Percentiles rank a stretch among this genome's conserved stretches.
phyloP scores from a whole-genome alignment of 768 basidiomycete species.

The Kwoniella sp. region DNA sequence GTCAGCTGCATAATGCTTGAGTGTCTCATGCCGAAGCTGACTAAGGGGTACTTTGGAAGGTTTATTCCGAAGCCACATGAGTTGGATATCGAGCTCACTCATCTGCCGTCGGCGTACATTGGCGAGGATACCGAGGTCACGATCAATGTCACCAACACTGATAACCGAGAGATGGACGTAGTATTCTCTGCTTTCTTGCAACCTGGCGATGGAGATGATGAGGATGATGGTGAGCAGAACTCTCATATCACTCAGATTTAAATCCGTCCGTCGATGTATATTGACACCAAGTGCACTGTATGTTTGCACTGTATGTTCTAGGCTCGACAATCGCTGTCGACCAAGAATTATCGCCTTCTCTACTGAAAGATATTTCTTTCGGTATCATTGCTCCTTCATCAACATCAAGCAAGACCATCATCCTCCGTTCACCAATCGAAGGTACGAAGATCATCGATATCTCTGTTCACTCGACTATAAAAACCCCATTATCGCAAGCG shows the following conservation, averaged over 20 bases:
- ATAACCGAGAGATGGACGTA: slow-evolving; percentile 70
- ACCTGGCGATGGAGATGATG: slow-evolving; percentile 28
- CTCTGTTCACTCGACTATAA: slow-evolving; percentile 67
- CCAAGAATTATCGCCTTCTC: slow-evolving; percentile 66
- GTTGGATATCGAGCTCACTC: slow-evolving; percentile 63
- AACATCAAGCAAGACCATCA: slow-evolving; percentile 65
- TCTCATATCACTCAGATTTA: background rate
- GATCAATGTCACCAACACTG: slow-evolving; percentile 70
- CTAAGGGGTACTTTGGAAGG: too few species aligned
- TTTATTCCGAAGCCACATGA: slow-evolving; percentile 63
- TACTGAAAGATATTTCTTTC: slow-evolving; percentile 73
- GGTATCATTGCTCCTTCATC: slow-evolving; percentile 67
- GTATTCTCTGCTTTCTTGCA: slow-evolving; percentile 72
- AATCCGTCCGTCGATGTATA: too few species aligned
- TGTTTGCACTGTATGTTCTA: slow-evolving; percentile 4
- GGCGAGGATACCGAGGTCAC: slow-evolving; percentile 77
- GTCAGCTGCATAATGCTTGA: too few species aligned
- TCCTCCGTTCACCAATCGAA: slow-evolving; percentile 64
- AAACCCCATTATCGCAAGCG: slow-evolving; percentile 36
- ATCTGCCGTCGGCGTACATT: slow-evolving; percentile 71
- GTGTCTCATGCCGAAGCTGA: background rate
- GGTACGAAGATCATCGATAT: slow-evolving; percentile 78
- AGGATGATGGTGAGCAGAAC: slow-evolving; percentile 32
- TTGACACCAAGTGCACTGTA: too few species aligned
- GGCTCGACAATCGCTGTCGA: slow-evolving; percentile 60